phyloP scores from a whole-genome alignment of 176 grass and related monocot species.

The Juncus inflexus region DNA sequence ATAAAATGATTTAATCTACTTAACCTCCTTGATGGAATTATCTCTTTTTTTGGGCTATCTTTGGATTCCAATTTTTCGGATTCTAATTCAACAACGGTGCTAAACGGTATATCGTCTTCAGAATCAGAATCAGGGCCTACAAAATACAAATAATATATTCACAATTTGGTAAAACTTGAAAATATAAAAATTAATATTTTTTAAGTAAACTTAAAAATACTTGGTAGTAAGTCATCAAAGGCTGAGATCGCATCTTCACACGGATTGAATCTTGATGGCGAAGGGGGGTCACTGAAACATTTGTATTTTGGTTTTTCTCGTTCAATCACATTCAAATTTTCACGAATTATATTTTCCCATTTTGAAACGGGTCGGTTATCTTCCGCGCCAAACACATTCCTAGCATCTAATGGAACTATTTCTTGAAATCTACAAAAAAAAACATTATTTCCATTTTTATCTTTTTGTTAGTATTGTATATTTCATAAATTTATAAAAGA shows the following conservation, averaged over 20 bases:
- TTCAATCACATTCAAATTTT: slow-evolving; percentile 43
- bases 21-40: slow-evolving; percentile 34
- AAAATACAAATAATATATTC: not conserved
- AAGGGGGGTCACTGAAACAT: slow-evolving; percentile 65
- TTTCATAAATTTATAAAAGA: not conserved
- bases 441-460: not conserved
- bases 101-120: slow-evolving; percentile 46
- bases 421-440: slow-evolving; percentile 74
- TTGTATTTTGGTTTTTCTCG: slow-evolving; percentile 36
- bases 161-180: too few species aligned
- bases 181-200: too few species aligned
- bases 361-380: slow-evolving; percentile 50
- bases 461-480: not conserved
- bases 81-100: slow-evolving; percentile 18
- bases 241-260: slow-evolving; percentile 27
- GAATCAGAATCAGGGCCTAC: slow-evolving; percentile 31
- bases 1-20: slow-evolving; percentile 46
- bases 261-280: slow-evolving; percentile 60
- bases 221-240: slow-evolving; percentile 40
- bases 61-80: not conserved
- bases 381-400: slow-evolving; percentile 82
- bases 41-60: not conserved
- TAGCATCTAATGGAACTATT: slow-evolving; percentile 84
- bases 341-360: slow-evolving; percentile 82
- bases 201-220: slow-evolving; percentile 2